phyloP scores from a whole-genome alignment of 805 yeast genomes.

The Candida hispaniensis region DNA sequence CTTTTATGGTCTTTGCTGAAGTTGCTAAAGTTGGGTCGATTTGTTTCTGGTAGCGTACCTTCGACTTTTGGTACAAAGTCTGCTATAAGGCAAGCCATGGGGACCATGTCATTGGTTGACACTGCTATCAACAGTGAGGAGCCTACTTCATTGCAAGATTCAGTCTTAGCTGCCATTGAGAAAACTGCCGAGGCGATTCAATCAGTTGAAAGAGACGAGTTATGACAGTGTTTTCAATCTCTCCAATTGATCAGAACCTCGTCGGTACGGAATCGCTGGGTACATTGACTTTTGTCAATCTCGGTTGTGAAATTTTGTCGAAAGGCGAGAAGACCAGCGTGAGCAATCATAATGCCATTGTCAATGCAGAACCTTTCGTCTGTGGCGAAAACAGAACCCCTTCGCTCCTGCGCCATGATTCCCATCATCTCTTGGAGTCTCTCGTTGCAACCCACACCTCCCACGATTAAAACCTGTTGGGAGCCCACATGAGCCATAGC shows the following conservation, averaged over 20 bases:
- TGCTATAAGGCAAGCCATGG: neutral
- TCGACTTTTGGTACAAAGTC: neutral
- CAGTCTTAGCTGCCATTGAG: neutral
- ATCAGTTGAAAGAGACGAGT: too few species aligned
- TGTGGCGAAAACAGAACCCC: conserved; percentile 85
- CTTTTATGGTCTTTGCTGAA: conserved; percentile 26
- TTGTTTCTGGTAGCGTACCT: conserved; percentile 7
- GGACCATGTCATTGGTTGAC: neutral
- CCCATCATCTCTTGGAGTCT: conserved; percentile 94
- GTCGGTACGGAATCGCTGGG: conserved; percentile 90
- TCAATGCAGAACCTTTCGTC: conserved; percentile 96
- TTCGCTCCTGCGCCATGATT: conserved; percentile 80
- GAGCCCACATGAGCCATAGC: conserved; percentile 97
- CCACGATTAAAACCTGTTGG: conserved; percentile 84
- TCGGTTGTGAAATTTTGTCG: conserved; percentile 62
- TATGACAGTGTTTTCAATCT: too few species aligned
- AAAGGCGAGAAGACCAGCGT: conserved; percentile 82
- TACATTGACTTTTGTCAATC: conserved; percentile 66
- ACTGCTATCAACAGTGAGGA: neutral
- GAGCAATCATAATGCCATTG: conserved; percentile 98
- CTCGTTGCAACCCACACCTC: conserved; percentile 96
- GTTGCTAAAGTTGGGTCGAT: conserved; percentile 19
- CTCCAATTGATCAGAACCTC: conserved; percentile 89
- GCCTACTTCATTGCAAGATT: neutral
- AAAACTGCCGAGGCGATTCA: too few species aligned